Evolutionary conservation across 148 eudicot species (phyloP).

Genomic region (Euryodendron excelsum): DNA sequence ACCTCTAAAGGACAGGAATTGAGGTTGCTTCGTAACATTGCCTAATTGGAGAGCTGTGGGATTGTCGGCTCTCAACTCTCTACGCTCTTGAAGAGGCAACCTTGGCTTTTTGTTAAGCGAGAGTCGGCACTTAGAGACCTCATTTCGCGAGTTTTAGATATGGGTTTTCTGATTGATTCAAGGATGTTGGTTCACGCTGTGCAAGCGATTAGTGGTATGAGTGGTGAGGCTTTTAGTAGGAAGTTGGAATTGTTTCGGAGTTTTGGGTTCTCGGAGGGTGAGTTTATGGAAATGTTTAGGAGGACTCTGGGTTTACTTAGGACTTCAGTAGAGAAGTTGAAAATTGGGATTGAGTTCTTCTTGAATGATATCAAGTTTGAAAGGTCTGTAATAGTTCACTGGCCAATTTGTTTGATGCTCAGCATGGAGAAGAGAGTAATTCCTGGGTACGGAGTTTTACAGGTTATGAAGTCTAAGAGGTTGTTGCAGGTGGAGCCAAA

Average conservation of each 20-base stretch:
- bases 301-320: conserved; percentile 21
- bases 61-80: conserved; percentile 23
- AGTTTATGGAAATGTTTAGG: conserved; percentile 25
- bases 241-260: conserved; percentile 23
- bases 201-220: conserved; percentile 15
- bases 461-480: conserved; percentile 22
- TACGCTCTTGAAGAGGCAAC: conserved; percentile 16
- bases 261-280: conserved; percentile 27
- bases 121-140: conserved; percentile 10
- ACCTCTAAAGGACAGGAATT: not conserved
- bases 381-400: conserved; percentile 11
- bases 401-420: conserved; percentile 17
- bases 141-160: conserved; percentile 9
- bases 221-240: conserved; percentile 15
- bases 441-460: conserved; percentile 24
- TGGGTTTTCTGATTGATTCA: conserved; percentile 27
- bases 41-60: conserved; percentile 19
- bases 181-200: conserved; percentile 30
- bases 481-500: conserved; percentile 22
- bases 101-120: conserved; percentile 16
- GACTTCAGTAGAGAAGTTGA: conserved; percentile 26
- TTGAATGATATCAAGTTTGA: conserved; percentile 18
- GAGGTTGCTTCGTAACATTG: conserved; percentile 11
- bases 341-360: conserved; percentile 20
- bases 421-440: conserved; percentile 28